These are phyloP conservation scores for Erigeron canadensis DNA, from an alignment of 129 eudicot genomes.

Conservation along the genomic window DNA sequence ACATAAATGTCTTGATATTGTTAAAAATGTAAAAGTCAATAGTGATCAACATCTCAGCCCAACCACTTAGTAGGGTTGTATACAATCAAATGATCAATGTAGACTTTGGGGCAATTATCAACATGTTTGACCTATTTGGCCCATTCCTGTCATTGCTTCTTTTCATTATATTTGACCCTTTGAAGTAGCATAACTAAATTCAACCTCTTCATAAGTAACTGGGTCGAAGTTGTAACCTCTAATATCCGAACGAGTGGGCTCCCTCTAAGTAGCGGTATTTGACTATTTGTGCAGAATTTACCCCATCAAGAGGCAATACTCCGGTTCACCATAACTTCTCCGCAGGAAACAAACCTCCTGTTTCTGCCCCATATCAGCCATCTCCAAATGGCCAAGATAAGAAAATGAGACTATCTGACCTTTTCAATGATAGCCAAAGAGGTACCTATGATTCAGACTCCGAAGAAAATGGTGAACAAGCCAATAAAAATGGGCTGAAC, in stretches of 20 bases:
- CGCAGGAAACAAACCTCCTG: slow-evolving; percentile 32
- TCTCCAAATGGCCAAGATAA: slow-evolving; percentile 48
- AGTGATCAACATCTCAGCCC: not conserved
- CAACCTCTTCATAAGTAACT: not conserved
- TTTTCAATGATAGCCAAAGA: slow-evolving; percentile 51
- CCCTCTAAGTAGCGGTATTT: not conserved
- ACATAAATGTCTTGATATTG: not conserved
- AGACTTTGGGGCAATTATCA: not conserved
- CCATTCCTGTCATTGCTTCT: not conserved
- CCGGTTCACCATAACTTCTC: slow-evolving; percentile 66
- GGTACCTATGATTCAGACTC: slow-evolving; percentile 22
- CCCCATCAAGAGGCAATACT: slow-evolving; percentile 69
- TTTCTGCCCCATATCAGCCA: slow-evolving; percentile 19
- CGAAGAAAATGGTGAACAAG: slow-evolving; percentile 18
- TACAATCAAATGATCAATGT: not conserved
- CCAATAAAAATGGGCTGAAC: slow-evolving; percentile 2
- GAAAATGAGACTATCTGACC: slow-evolving; percentile 54
- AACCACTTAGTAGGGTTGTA: not conserved
- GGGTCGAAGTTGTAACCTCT: not conserved
- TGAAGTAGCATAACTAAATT: not conserved
- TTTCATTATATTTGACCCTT: not conserved
- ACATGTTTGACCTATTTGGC: not conserved
- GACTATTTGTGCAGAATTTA: slow-evolving; percentile 40
- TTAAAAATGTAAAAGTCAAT: no score
- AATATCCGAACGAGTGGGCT: slow-evolving; percentile 2